Conservation (phyloP, 2,329 filamentous ascomycete genomes). For the Paecilomyces dactylethromorphus region DNA sequence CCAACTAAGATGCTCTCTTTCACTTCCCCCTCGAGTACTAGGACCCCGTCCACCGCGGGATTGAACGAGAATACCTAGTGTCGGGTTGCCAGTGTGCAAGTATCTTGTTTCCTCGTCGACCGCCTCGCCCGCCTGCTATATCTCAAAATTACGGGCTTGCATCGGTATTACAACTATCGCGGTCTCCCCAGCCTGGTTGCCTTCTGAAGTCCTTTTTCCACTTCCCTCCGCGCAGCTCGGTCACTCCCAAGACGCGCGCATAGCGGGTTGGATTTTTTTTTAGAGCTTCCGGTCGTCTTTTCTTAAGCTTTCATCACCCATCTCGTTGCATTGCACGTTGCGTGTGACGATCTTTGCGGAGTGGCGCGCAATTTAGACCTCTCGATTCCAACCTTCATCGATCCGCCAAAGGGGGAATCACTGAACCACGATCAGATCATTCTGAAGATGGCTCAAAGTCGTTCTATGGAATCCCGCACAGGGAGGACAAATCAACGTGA, state of each 20-base stretch:
- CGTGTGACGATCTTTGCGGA: neutral
- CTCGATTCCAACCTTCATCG: constrained; percentile 1
- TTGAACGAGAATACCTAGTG: constrained; percentile 37
- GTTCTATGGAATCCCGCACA: constrained; percentile 42
- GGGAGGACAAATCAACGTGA: constrained; percentile 45
- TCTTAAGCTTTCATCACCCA: neutral
- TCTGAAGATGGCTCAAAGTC: constrained; percentile 33
- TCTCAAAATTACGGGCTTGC: constrained; percentile 5
- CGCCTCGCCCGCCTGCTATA: constrained; percentile 6
- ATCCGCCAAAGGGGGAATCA: neutral
- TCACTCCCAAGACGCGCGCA: neutral
- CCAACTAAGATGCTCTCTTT: constrained; percentile 30
- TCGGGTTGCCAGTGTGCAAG: constrained; percentile 9
- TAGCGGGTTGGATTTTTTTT: neutral
- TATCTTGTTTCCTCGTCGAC: constrained; percentile 6
- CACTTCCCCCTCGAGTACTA: constrained; percentile 22
- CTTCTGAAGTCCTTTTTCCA: constrained; percentile 2
- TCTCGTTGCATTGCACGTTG: neutral
- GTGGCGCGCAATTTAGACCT: neutral
- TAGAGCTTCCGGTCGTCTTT: neutral
- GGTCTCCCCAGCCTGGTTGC: constrained; percentile 4
- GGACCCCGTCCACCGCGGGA: constrained; percentile 38
- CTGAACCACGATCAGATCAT: neutral
- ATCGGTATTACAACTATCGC: constrained; percentile 2
- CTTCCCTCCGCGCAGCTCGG: constrained; percentile 1